Evolutionary conservation across 495 filamentous ascomycete genomes (phyloP).

Genomic region (Hypoxylon intermedium): DNA sequence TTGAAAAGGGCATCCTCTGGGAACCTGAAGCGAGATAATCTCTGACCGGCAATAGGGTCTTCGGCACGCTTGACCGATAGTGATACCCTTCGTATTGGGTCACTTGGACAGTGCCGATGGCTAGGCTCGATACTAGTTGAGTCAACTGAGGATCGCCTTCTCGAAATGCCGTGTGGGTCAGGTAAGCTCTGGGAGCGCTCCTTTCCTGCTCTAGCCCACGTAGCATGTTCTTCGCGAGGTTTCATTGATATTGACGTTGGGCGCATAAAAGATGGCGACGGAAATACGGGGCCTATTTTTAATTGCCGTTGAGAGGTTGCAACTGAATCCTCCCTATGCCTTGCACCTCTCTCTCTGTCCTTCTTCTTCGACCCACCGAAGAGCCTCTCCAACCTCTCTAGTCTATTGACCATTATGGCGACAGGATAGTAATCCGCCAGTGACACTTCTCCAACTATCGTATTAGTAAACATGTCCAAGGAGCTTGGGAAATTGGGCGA

Average conservation of each 20-base stretch:
- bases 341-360: conserved; percentile 21
- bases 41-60: conserved; percentile 1
- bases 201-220: conserved; percentile 29
- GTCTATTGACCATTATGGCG: conserved; percentile 36
- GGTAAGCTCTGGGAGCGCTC: conserved; percentile 51
- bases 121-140: conserved; percentile 27
- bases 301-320: conserved; percentile 6
- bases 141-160: conserved; percentile 33
- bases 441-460: background rate
- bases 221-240: conserved; percentile 49
- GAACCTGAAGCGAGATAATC: conserved; percentile 30
- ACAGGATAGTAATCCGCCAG: background rate
- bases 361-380: conserved; percentile 35
- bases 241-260: conserved; percentile 56
- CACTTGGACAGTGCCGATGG: conserved; percentile 18
- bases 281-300: conserved; percentile 41
- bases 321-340: conserved; percentile 15
- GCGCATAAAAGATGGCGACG: conserved; percentile 55
- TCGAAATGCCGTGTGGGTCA: conserved; percentile 35
- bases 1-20: conserved; percentile 27
- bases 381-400: conserved; percentile 41
- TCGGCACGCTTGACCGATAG: conserved; percentile 3
- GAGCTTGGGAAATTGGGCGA: background rate
- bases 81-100: conserved; percentile 11
- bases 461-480: conserved; percentile 1